Evolutionary conservation across 139 green algal species (phyloP).

Genomic region (Closterium sp.): DNA sequence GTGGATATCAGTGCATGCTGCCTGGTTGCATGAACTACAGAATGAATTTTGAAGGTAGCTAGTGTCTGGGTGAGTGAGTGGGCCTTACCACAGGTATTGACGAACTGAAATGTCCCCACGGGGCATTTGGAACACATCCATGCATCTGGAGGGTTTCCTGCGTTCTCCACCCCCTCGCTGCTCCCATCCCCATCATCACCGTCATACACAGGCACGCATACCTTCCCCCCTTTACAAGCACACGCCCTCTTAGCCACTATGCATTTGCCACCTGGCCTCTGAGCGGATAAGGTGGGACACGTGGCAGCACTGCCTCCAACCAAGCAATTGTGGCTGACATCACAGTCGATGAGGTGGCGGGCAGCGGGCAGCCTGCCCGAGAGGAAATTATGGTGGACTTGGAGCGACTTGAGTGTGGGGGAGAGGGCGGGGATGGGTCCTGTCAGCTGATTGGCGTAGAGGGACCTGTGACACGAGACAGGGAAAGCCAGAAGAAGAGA

Average conservation of each 20-base stretch:
- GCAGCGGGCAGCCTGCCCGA: background rate
- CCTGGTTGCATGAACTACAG: no score
- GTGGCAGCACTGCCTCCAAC: background rate
- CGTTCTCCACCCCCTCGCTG: background rate
- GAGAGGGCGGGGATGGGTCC: background rate
- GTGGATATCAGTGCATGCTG: no score
- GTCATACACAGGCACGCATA: background rate
- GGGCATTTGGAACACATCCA: no score
- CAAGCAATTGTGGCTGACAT: background rate
- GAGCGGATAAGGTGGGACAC: background rate
- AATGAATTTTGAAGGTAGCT: no score
- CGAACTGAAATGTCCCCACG: no score
- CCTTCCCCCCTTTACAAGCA: constrained; percentile 8
- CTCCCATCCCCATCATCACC: background rate
- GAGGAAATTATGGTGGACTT: background rate
- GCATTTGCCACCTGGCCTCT: background rate
- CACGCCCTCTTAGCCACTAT: background rate
- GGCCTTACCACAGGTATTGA: no score
- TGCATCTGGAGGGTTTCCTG: background rate
- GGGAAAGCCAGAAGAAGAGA: no score
- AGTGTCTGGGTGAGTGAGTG: no score
- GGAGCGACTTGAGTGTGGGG: background rate
- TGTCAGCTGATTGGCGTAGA: background rate
- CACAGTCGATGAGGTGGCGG: background rate
- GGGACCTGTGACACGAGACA: background rate